Evolutionary conservation across 1,284 basidiomycete species (phyloP).

Genomic region (Malassezia caprae): DNA sequence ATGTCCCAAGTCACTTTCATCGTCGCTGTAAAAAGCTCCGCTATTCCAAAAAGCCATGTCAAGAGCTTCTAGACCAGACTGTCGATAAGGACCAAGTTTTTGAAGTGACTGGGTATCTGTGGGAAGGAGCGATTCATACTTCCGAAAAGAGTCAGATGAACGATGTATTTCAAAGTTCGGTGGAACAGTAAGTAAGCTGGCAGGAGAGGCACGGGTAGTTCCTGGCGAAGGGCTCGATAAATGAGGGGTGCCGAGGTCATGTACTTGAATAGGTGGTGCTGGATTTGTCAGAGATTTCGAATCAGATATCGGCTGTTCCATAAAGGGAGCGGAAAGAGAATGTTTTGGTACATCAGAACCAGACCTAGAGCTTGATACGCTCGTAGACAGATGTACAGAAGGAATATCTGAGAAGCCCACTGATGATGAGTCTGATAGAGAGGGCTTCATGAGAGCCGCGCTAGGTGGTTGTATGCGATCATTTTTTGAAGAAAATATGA

Average conservation of each 20-base stretch:
- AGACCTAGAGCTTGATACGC: neutral
- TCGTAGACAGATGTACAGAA: neutral
- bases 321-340: neutral
- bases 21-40: neutral
- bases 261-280: neutral
- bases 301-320: neutral
- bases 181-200: neutral
- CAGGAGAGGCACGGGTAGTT: neutral
- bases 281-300: neutral
- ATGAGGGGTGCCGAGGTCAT: neutral
- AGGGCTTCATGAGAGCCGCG: neutral
- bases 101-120: neutral
- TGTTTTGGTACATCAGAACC: neutral
- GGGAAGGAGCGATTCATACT: neutral
- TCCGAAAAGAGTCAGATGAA: neutral
- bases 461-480: neutral
- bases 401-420: neutral
- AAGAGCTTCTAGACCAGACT: slow-evolving; percentile 5
- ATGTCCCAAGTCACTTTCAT: slow-evolving; percentile 1
- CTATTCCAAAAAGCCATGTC: slow-evolving; percentile 6
- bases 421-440: neutral
- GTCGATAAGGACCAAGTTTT: neutral
- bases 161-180: neutral
- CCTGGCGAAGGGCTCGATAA: neutral
- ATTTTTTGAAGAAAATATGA: neutral